A percentile compares a stretch with the other conserved stretches of the same genome.
Evolutionary conservation across 2,329 filamentous ascomycete genomes (phyloP).

Genomic region (Aspergillus novoparasiticus): DNA sequence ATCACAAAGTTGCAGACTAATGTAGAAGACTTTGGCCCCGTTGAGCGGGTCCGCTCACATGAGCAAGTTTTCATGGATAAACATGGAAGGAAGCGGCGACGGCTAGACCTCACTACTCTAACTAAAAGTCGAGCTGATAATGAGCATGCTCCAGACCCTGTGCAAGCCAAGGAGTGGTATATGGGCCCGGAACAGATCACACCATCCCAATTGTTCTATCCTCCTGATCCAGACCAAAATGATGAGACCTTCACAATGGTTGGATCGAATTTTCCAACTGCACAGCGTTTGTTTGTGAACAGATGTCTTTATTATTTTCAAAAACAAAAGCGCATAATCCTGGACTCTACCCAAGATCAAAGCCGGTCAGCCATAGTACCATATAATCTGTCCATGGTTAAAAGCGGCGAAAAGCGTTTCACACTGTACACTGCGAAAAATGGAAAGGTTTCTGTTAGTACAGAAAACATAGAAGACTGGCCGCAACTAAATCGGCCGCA

Average conservation of each 20-base stretch:
- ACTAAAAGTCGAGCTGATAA: constrained; percentile 3
- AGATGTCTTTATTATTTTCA: constrained; percentile 31
- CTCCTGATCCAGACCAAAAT: constrained; percentile 30
- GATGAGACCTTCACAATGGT: constrained; percentile 29
- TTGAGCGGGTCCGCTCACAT: constrained; percentile 15
- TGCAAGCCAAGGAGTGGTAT: constrained; percentile 33
- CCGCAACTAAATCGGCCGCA: constrained; percentile 24
- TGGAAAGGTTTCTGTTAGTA: constrained; percentile 26
- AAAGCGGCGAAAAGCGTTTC: constrained; percentile 25
- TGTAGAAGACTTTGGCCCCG: not conserved
- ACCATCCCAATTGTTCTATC: constrained; percentile 48
- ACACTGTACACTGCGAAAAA: constrained; percentile 32
- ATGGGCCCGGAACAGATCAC: constrained; percentile 42
- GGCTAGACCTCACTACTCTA: constrained; percentile 22
- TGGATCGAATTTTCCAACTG: constrained; percentile 26
- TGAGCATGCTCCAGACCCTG: not conserved
- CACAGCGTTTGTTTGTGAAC: constrained; percentile 35
- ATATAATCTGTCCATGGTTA: constrained; percentile 22
- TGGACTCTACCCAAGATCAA: constrained; percentile 22
- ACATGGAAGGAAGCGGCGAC: constrained; percentile 35
- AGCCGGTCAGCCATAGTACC: constrained; percentile 32
- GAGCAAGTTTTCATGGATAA: constrained; percentile 29
- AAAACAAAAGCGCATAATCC: constrained; percentile 25
- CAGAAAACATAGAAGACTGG: constrained; percentile 32
- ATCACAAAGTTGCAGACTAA: not conserved